Conservation (phyloP, 805 yeast species). For the Zygosaccharomyces bisporus region DNA sequence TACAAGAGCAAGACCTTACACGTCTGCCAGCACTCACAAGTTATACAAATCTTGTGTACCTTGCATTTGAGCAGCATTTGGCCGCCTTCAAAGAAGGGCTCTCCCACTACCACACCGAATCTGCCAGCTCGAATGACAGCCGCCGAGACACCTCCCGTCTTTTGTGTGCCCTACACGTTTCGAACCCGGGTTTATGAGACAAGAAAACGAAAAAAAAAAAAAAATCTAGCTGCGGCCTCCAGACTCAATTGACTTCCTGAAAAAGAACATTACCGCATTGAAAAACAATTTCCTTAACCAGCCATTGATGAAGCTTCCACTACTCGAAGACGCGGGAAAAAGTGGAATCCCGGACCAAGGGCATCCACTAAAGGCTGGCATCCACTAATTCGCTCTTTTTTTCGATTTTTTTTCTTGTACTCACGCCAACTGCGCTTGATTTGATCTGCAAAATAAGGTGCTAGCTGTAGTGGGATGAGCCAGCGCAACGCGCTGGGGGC, state of each 20-base stretch:
- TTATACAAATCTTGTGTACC: constrained; percentile 15
- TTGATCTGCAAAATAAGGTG: neutral
- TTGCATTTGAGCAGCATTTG: constrained; percentile 21
- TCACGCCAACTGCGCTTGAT: neutral
- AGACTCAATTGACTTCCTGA: neutral
- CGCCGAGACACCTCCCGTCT: constrained; percentile 8
- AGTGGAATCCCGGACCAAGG: constrained; percentile 8
- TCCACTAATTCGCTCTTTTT: constrained; percentile 6
- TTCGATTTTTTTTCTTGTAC: neutral
- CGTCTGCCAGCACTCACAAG: constrained; percentile 19
- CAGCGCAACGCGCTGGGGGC: neutral
- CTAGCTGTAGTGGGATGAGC: constrained; percentile 8
- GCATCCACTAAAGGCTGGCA: constrained; percentile 8
- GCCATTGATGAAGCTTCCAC: neutral
- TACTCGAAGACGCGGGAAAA: constrained; percentile 2
- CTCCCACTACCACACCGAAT: constrained; percentile 14
- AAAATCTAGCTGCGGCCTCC: too few relatives aligned
- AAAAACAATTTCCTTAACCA: neutral
- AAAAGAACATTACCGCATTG: neutral
- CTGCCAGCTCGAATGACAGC: constrained; percentile 7
- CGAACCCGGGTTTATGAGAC: neutral
- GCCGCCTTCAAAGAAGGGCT: constrained; percentile 23
- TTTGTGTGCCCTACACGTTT: neutral
- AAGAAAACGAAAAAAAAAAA: too few relatives aligned
- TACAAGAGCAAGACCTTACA: constrained; percentile 3